Evolutionary conservation across 140 eudicot genomes (phyloP).

Genomic region (Cichorium intybus): DNA sequence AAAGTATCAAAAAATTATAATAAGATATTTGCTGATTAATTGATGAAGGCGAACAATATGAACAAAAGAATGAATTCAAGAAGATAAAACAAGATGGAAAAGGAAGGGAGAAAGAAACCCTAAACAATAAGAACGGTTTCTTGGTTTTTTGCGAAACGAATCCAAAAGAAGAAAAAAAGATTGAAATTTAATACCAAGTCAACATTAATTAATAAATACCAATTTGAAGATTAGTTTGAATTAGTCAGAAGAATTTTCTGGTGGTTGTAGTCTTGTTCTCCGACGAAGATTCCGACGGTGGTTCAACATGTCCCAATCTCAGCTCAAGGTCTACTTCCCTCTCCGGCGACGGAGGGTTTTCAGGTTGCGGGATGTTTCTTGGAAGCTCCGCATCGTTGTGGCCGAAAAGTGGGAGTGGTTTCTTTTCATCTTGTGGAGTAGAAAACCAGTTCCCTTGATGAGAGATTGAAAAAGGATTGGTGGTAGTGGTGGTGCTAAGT

Average conservation of each 20-base stretch:
- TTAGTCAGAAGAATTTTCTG: conserved; percentile 39
- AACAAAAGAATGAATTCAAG: conserved; percentile 29
- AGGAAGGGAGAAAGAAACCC: conserved; percentile 12
- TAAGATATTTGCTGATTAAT: not conserved
- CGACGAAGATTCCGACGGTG: conserved; percentile 16
- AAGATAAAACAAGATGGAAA: not conserved
- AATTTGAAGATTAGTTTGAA: conserved; percentile 19
- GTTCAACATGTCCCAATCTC: conserved; percentile 47
- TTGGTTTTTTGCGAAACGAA: conserved; percentile 13
- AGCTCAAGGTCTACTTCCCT: conserved; percentile 55
- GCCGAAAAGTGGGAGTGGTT: conserved; percentile 25
- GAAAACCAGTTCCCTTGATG: conserved; percentile 22
- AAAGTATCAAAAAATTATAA: not conserved
- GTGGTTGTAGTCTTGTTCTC: conserved; percentile 23
- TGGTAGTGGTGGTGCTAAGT: not conserved
- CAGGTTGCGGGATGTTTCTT: not conserved
- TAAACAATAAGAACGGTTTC: conserved; percentile 22
- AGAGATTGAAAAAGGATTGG: conserved; percentile 26
- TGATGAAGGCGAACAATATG: conserved; percentile 13
- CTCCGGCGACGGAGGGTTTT: conserved; percentile 6
- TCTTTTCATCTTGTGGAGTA: conserved; percentile 14
- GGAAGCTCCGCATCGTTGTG: conserved; percentile 2
- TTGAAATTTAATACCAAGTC: conserved; percentile 23
- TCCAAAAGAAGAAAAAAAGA: conserved; percentile 10
- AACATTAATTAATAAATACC: conserved; percentile 19